A percentile compares a stretch with the other conserved stretches of the same genome.
phyloP scores from a whole-genome alignment of 148 eudicot species.

The Vaccinium darrowii region DNA sequence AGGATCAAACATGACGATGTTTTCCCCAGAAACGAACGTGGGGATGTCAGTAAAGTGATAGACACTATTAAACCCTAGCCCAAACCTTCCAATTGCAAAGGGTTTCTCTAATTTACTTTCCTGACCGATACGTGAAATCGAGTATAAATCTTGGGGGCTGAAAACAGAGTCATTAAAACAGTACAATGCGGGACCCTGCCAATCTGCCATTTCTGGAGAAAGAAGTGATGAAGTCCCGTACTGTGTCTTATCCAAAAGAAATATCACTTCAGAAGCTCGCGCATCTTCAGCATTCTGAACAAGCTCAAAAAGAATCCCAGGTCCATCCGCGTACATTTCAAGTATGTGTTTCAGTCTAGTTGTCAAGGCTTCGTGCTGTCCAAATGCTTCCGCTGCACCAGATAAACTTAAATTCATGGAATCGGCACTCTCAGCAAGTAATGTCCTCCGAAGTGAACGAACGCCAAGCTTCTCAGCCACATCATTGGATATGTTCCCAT shows the following conservation, averaged over 20 bases:
- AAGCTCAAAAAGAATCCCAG: constrained; percentile 90
- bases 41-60: constrained; percentile 97
- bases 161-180: constrained; percentile 94
- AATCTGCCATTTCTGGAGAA: constrained; percentile 98
- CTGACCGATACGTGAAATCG: constrained; percentile 98
- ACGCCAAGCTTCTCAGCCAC: constrained; percentile 99
- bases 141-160: constrained; percentile 88
- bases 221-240: constrained; percentile 95
- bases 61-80: constrained; percentile 96
- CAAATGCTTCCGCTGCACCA: constrained; percentile 99
- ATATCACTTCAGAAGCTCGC: constrained; percentile 83
- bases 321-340: constrained; percentile 99
- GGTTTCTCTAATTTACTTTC: constrained; percentile 98
- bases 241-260: constrained; percentile 89
- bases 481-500: constrained; percentile 94
- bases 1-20: constrained; percentile 97
- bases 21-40: constrained; percentile 95
- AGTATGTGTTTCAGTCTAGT: constrained; percentile 96
- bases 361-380: constrained; percentile 99
- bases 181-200: constrained; percentile 99
- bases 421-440: constrained; percentile 98
- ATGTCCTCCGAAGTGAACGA: constrained; percentile 84
- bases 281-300: constrained; percentile 99
- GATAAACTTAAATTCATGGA: constrained; percentile 93
- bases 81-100: constrained; percentile 97